These are phyloP conservation scores for Novymonas esmeraldas DNA, from an alignment of 208 protist genomes.

Conservation along the genomic window DNA sequence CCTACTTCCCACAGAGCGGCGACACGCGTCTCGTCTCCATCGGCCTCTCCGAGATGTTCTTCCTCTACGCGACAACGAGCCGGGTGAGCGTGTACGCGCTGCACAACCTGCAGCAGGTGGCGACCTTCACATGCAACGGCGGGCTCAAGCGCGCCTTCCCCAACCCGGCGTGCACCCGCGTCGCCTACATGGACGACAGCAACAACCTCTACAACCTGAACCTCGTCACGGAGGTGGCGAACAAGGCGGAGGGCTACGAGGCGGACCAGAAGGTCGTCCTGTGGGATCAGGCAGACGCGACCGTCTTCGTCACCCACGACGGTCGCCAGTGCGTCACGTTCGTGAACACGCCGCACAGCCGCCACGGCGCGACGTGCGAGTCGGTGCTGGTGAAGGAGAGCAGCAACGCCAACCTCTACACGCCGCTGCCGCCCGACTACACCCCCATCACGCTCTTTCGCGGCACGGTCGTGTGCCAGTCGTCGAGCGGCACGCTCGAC, in stretches of 20 bases:
- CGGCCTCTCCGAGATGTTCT: slow-evolving; percentile 90
- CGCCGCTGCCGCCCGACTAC: slow-evolving; percentile 66
- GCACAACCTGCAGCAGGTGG: slow-evolving; percentile 86
- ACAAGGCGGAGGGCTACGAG: slow-evolving; percentile 76
- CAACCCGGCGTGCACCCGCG: slow-evolving; percentile 90
- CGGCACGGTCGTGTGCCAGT: slow-evolving; percentile 84
- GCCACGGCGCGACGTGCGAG: slow-evolving; percentile 88
- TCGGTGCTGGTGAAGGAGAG: slow-evolving; percentile 69
- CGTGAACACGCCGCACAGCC: slow-evolving; percentile 86
- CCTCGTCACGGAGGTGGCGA: slow-evolving; percentile 89
- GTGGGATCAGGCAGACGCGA: slow-evolving; percentile 94
- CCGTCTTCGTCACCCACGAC: slow-evolving; percentile 86
- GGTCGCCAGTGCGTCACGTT: slow-evolving; percentile 82
- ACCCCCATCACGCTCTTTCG: slow-evolving; percentile 81
- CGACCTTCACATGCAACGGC: slow-evolving; percentile 66
- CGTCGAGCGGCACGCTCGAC: slow-evolving; percentile 64
- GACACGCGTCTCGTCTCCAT: slow-evolving; percentile 75
- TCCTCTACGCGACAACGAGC: slow-evolving; percentile 91
- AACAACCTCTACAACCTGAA: slow-evolving; percentile 88
- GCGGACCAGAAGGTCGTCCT: slow-evolving; percentile 68
- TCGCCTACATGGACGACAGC: slow-evolving; percentile 91
- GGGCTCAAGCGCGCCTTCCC: slow-evolving; percentile 82
- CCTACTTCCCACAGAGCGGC: slow-evolving; percentile 34
- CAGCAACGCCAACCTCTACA: slow-evolving; percentile 68
- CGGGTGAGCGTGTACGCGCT: slow-evolving; percentile 88